Percentiles rank a stretch among this genome's conserved stretches.
Conservation (phyloP, 2,329 filamentous ascomycete genomes). For the Blastomyces parvus region DNA sequence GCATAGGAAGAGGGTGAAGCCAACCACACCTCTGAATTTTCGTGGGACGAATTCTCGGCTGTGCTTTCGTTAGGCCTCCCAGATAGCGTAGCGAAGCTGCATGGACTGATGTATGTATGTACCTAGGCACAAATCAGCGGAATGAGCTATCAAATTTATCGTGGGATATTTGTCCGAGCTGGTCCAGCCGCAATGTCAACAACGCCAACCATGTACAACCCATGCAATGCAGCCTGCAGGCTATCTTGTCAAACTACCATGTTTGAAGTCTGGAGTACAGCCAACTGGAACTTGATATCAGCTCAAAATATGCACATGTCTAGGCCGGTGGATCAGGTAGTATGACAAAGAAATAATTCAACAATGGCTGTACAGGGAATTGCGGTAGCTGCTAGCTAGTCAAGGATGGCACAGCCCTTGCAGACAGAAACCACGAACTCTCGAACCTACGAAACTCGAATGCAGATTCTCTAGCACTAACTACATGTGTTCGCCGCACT, state of each 20-base stretch:
- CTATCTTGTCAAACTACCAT: not conserved
- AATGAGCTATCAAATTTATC: not conserved
- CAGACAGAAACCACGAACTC: not conserved
- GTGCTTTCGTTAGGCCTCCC: not conserved
- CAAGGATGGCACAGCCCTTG: conserved; percentile 2
- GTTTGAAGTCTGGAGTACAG: not conserved
- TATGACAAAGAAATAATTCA: not conserved
- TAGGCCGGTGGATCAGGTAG: not conserved
- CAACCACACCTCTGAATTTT: not conserved
- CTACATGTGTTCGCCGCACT: not conserved
- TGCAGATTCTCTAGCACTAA: not conserved
- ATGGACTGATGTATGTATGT: too few relatives aligned
- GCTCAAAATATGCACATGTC: not conserved
- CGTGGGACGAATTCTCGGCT: not conserved
- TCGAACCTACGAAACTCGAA: not conserved
- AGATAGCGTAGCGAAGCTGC: not conserved
- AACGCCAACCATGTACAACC: not conserved
- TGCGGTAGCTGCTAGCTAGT: not conserved
- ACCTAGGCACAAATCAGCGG: not conserved
- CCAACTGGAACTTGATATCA: not conserved
- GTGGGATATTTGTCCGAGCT: not conserved
- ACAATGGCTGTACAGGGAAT: not conserved
- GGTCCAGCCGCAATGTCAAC: not conserved
- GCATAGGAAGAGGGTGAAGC: not conserved
- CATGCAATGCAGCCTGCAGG: not conserved